phyloP scores from a whole-genome alignment of 2,329 filamentous ascomycete species.

The Blastomyces emzantsi region DNA sequence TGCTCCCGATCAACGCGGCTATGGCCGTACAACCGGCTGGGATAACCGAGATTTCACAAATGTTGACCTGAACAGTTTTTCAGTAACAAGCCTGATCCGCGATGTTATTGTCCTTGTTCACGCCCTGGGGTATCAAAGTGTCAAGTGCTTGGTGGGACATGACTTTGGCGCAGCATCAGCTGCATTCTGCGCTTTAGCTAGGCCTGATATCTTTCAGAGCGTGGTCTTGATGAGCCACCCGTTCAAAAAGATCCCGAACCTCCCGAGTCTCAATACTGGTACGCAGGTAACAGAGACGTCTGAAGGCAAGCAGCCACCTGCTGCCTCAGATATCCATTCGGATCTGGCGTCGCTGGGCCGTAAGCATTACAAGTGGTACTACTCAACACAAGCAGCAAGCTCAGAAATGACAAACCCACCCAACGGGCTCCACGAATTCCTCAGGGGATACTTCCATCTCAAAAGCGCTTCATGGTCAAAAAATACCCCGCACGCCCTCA shows the following conservation, averaged over 20 bases:
- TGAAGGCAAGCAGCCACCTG: conserved; percentile 17
- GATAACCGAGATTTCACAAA: conserved; percentile 43
- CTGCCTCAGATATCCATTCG: conserved; percentile 44
- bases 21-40: conserved; percentile 57
- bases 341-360: conserved; percentile 46
- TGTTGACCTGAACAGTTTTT: conserved; percentile 50
- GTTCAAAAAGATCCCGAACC: conserved; percentile 41
- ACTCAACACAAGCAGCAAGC: conserved; percentile 31
- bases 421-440: conserved; percentile 50
- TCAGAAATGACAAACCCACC: conserved; percentile 29
- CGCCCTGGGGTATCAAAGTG: conserved; percentile 50
- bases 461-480: conserved; percentile 54
- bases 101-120: conserved; percentile 55
- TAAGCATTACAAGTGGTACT: conserved; percentile 63
- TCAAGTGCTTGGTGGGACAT: conserved; percentile 54
- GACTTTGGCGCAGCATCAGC: conserved; percentile 57
- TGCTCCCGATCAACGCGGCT: conserved; percentile 59
- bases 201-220: conserved; percentile 56
- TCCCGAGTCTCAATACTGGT: conserved; percentile 37
- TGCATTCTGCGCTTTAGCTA: conserved; percentile 50
- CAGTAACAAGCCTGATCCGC: conserved; percentile 50
- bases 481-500: conserved; percentile 47
- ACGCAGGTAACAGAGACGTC: conserved; percentile 10
- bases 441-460: conserved; percentile 59
- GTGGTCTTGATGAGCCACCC: conserved; percentile 58